phyloP scores from a whole-genome alignment of 768 basidiomycete species.

The Psilocybe tampanensis region DNA sequence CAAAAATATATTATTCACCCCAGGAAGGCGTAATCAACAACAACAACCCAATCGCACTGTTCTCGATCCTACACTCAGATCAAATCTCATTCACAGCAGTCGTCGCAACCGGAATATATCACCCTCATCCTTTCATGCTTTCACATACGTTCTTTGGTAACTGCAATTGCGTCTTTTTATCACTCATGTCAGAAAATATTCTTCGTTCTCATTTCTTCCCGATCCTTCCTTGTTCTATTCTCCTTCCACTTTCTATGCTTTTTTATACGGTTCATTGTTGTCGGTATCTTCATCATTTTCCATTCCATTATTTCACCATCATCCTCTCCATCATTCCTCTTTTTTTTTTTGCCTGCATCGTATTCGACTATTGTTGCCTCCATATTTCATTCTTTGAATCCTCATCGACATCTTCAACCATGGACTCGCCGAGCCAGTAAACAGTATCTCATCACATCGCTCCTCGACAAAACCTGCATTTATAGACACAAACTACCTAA shows the following conservation, averaged over 20 bases:
- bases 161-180: constrained; percentile 10
- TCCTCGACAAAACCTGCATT: neutral
- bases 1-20: constrained; percentile 24
- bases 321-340: constrained; percentile 2
- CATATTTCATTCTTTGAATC: neutral
- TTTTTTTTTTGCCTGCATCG: constrained; percentile 3
- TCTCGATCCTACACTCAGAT: constrained; percentile 10
- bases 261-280: constrained; percentile 13
- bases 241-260: constrained; percentile 13
- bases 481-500: constrained; percentile 28
- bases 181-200: constrained; percentile 14
- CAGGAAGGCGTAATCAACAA: constrained; percentile 18
- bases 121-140: constrained; percentile 5
- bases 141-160: neutral
- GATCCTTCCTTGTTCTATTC: constrained; percentile 4
- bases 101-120: constrained; percentile 18
- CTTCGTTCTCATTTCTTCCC: constrained; percentile 9
- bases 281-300: constrained; percentile 12
- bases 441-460: neutral
- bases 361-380: neutral
- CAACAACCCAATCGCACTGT: constrained; percentile 8
- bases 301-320: constrained; percentile 10
- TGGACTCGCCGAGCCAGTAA: constrained; percentile 6
- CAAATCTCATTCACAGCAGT: neutral
- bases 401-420: neutral